A percentile compares a stretch with the other conserved stretches of the same genome.
These are phyloP conservation scores for Hortaea werneckii DNA, from an alignment of 2,329 filamentous ascomycete genomes.

Conservation along the genomic window DNA sequence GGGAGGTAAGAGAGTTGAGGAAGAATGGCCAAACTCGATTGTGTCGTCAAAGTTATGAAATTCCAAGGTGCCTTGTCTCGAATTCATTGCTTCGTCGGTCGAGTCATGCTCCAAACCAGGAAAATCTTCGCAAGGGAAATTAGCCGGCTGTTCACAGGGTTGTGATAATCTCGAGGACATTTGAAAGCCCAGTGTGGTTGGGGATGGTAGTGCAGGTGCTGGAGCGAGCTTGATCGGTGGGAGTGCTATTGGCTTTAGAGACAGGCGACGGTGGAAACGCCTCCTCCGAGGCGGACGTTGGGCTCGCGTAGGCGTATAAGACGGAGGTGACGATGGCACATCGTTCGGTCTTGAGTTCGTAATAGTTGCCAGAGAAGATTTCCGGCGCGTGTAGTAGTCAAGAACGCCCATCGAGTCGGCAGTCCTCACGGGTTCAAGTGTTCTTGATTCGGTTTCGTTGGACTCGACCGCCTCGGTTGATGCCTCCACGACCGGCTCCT, in stretches of 20 bases:
- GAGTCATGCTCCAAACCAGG: slow-evolving; percentile 57
- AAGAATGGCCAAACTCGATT: slow-evolving; percentile 73
- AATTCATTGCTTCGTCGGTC: slow-evolving; percentile 78
- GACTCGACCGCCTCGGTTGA: neutral
- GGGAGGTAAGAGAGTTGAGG: neutral
- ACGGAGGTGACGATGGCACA: neutral
- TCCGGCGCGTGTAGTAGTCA: slow-evolving; percentile 1
- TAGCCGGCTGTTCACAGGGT: slow-evolving; percentile 2
- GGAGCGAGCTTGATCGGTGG: slow-evolving; percentile 21
- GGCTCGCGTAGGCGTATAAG: neutral
- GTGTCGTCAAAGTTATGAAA: slow-evolving; percentile 94
- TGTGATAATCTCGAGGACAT: slow-evolving; percentile 1
- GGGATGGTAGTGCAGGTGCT: slow-evolving; percentile 12
- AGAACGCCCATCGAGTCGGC: slow-evolving; percentile 7
- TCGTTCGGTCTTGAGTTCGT: too few species aligned
- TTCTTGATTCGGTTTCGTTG: neutral
- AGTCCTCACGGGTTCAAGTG: neutral
- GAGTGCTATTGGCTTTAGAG: slow-evolving; percentile 18
- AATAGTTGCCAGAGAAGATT: neutral
- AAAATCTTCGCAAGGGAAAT: neutral
- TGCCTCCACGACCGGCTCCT: neutral
- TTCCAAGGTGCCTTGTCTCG: slow-evolving; percentile 76
- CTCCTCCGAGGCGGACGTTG: slow-evolving; percentile 3
- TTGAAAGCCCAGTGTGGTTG: slow-evolving; percentile 1
- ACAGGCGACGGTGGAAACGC: slow-evolving; percentile 13